A percentile compares a stretch with the other conserved stretches of the same genome.
These are phyloP conservation scores for Boletus vermiculosoides DNA, from an alignment of 768 basidiomycete species.

Conservation along the genomic window DNA sequence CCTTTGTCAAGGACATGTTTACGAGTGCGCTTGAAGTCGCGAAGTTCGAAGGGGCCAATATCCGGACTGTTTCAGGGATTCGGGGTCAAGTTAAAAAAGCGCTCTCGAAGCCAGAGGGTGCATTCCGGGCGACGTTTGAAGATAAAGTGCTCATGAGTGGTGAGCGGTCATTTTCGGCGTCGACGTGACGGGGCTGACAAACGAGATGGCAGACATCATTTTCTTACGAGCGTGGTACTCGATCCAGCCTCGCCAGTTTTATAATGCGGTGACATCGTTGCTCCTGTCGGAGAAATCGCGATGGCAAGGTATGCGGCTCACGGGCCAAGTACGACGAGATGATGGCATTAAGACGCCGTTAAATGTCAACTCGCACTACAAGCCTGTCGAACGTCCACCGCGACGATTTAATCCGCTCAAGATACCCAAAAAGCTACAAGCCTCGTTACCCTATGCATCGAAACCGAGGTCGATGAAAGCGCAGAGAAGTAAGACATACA, in stretches of 20 bases:
- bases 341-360: conserved; percentile 80
- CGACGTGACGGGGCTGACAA: not conserved
- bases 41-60: conserved; percentile 98
- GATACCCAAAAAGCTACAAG: conserved; percentile 87
- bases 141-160: conserved; percentile 97
- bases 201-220: conserved; percentile 65
- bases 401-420: conserved; percentile 90
- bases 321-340: conserved; percentile 88
- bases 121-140: conserved; percentile 96
- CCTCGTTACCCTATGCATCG: conserved; percentile 84
- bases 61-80: conserved; percentile 93
- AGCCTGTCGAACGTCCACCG: conserved; percentile 70
- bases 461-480: conserved; percentile 84
- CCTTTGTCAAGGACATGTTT: conserved; percentile 98
- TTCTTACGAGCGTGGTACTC: conserved; percentile 98
- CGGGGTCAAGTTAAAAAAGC: conserved; percentile 97
- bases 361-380: conserved; percentile 85
- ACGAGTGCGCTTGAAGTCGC: conserved; percentile 89
- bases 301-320: conserved; percentile 96
- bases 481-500: conserved; percentile 75
- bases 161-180: conserved; percentile 39
- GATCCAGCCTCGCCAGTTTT: conserved; percentile 91
- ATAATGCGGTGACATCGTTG: conserved; percentile 93
- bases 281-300: conserved; percentile 75
- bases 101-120: conserved; percentile 90